Percentiles rank a stretch among this genome's conserved stretches.
Conservation (phyloP, 768 basidiomycete species). For the Filobasidium wieringae region DNA sequence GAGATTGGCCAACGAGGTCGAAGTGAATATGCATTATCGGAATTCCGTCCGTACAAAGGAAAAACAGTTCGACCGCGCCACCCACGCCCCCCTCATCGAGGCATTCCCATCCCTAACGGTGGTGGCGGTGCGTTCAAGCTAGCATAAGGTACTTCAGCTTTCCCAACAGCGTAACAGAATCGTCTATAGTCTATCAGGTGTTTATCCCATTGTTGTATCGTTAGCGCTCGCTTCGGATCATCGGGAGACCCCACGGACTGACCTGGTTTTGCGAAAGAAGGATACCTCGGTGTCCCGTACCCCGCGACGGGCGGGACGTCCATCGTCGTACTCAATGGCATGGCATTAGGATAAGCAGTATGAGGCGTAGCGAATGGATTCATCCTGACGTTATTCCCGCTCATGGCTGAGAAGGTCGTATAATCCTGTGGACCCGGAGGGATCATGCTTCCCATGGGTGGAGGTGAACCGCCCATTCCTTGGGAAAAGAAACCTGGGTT, state of each 20-base stretch:
- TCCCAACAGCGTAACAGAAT: conserved; percentile 31
- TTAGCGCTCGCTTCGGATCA: no score
- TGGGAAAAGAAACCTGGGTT: neutral
- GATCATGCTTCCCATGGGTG: neutral
- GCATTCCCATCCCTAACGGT: conserved; percentile 2
- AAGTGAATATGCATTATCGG: no score
- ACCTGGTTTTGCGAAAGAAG: conserved; percentile 12
- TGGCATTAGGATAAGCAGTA: conserved; percentile 13
- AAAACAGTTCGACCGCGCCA: no score
- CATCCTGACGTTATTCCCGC: conserved; percentile 9
- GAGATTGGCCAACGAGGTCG: no score
- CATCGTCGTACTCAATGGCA: conserved; percentile 12
- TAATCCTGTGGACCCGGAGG: conserved; percentile 7
- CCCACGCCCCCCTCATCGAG: neutral
- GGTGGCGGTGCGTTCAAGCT: neutral
- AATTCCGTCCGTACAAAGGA: no score
- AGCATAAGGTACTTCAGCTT: conserved; percentile 35
- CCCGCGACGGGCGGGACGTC: conserved; percentile 9
- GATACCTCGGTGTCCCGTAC: conserved; percentile 6
- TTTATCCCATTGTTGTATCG: neutral
- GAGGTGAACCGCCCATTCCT: neutral
- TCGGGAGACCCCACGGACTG: no score
- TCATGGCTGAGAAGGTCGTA: conserved; percentile 8
- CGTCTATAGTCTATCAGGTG: conserved; percentile 23
- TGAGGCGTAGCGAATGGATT: conserved; percentile 14